Evolutionary conservation across 2,329 filamentous ascomycete species (phyloP), one percentile per base, ranked within the genome.

Genomic region (Claviceps capensis): DNA sequence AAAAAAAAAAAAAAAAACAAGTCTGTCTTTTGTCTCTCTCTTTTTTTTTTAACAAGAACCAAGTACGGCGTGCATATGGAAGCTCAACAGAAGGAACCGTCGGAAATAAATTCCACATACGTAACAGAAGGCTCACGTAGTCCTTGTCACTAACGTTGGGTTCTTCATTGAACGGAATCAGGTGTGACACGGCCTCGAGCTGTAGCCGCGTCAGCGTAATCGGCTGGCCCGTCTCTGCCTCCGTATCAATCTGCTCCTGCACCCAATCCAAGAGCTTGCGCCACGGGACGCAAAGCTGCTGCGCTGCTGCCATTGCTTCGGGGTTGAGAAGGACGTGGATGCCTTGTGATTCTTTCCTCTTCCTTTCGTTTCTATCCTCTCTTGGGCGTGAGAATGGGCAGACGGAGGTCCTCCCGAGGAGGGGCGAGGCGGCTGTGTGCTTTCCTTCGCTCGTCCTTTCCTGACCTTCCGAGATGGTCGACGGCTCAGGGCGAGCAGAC

Each of bases 241-340:
- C 67, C 44, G 59, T 61, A 2, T 61, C 59, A 52, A 72, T 70
- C 48, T 75, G 69, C 19, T 62, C 46, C 23, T 66, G 64, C 51
- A 73, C 63, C 69, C 69, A 75, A 16, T 57, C 59, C 48, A 66
- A 67, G 50, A 74, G 57, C 17, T 59, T 60, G n/a, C 56, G 54
- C 63, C 66, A 72, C 16, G 65, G 57, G 16, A 66, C 57, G 41
- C 55, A 44, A 13, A 57, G 14, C 34, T 43, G 5, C 17, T 30
- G 19, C 17, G 16, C 14, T 41, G 22, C 19, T 17, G 47, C 19
- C 53, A 54, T 54, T 36, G n/a, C 19, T 44, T 17, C 14, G n/a
- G 5, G 41, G 16, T 4, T 34, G 30, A 34, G 30, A 34, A 4
- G 11, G 30, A 11, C 30, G 30, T 11, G 9, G 8, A 34, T 9